Percentiles rank a stretch among this genome's conserved stretches.
phyloP scores from a whole-genome alignment of 805 yeast genomes.

The Deakozyma indianensis region DNA sequence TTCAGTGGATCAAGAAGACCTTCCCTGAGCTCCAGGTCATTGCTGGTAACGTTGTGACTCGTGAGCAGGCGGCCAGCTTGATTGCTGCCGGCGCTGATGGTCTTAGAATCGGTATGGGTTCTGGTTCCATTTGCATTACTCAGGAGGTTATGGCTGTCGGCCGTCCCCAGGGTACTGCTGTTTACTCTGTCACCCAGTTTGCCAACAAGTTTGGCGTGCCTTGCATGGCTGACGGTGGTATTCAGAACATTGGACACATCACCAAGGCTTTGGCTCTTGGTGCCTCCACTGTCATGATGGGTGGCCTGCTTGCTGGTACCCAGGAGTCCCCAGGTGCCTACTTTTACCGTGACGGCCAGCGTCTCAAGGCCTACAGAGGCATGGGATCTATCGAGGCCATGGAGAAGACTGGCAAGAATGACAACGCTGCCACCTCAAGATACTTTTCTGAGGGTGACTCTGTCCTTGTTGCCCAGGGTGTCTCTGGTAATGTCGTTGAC shows the following conservation, averaged over 20 bases:
- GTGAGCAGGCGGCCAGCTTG: conserved; percentile 96
- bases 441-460: conserved; percentile 93
- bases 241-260: conserved; percentile 96
- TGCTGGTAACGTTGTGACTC: conserved; percentile 97
- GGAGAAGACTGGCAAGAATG: conserved; percentile 77
- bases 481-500: conserved; percentile 90
- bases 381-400: conserved; percentile 99
- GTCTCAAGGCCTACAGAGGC: conserved; percentile 95
- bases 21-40: conserved; percentile 74
- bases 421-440: conserved; percentile 96
- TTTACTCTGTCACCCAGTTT: conserved; percentile 83
- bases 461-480: conserved; percentile 98
- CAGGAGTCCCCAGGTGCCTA: conserved; percentile 97
- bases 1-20: conserved; percentile 74
- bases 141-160: conserved; percentile 99
- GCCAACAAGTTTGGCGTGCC: conserved; percentile 95
- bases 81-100: conserved; percentile 96
- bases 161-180: conserved; percentile 99
- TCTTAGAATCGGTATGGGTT: conserved; percentile 98
- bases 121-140: conserved; percentile 97
- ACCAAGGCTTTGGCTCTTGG: conserved; percentile 94
- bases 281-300: conserved; percentile 98
- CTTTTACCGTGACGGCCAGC: conserved; percentile 95
- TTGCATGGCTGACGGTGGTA: conserved; percentile 98
- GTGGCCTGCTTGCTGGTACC: conserved; percentile 98